phyloP scores from a whole-genome alignment of 441 rosid genomes.

The Melastoma candidum region DNA sequence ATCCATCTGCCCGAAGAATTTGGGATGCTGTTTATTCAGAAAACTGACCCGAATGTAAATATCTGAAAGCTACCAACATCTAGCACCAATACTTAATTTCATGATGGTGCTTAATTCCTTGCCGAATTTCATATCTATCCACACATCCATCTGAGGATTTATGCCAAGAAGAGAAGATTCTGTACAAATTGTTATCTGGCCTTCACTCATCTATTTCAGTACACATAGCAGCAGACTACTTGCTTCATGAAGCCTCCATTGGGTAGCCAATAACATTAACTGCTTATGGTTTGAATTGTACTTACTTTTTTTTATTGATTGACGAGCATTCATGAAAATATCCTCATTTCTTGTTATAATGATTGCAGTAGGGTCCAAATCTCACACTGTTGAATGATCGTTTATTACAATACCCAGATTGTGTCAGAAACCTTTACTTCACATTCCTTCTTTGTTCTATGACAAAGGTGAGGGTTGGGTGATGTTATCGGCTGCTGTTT shows the following conservation, averaged over 20 bases:
- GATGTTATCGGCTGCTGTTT: too few species aligned
- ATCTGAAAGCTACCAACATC: not conserved
- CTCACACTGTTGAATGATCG: constrained; percentile 62
- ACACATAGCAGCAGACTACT: constrained; percentile 76
- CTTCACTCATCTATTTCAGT: constrained; percentile 80
- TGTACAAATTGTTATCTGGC: constrained; percentile 85
- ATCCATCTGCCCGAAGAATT: constrained; percentile 94
- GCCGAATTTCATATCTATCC: too few species aligned
- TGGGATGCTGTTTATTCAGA: constrained; percentile 94
- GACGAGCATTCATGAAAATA: too few species aligned
- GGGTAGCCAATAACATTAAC: constrained; percentile 31
- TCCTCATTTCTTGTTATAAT: not conserved
- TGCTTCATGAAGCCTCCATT: constrained; percentile 58
- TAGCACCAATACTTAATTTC: not conserved
- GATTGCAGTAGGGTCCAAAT: constrained; percentile 85
- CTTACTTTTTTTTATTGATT: not conserved
- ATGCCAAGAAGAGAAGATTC: constrained; percentile 70
- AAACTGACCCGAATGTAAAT: constrained; percentile 81
- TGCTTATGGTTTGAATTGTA: not conserved
- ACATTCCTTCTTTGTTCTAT: constrained; percentile 75
- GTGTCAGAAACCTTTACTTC: constrained; percentile 75
- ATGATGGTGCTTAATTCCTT: not conserved
- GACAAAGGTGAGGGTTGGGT: constrained; percentile 46
- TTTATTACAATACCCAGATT: constrained; percentile 68
- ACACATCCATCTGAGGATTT: constrained; percentile 64